A percentile compares a stretch with the other conserved stretches of the same genome.
Evolutionary conservation across 768 basidiomycete species (phyloP).

Genomic region (Cystobasidium ongulense): DNA sequence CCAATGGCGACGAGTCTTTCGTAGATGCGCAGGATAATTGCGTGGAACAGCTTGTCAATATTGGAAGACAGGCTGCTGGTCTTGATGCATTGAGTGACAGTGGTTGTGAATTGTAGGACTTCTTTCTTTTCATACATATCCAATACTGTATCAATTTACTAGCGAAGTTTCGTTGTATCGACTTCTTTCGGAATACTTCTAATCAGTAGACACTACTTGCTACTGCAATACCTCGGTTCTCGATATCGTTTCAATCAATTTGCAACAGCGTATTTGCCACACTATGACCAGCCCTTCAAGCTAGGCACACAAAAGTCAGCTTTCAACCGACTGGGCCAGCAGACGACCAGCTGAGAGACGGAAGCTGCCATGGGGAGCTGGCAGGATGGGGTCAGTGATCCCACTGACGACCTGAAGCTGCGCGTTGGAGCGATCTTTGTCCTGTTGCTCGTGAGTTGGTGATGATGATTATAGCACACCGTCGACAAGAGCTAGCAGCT

Average conservation of each 20-base stretch:
- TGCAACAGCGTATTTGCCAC: no score
- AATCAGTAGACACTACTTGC: no score
- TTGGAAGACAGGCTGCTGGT: conserved; percentile 28
- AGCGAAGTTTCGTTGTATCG: no score
- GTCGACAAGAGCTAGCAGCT: neutral
- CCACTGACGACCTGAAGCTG: neutral
- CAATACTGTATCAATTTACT: neutral
- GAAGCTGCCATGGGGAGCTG: neutral
- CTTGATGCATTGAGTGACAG: conserved; percentile 21
- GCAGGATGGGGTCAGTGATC: conserved; percentile 1
- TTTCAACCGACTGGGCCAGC: neutral
- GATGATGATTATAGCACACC: neutral
- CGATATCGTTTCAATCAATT: no score
- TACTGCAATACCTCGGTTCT: no score
- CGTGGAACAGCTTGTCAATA: conserved; percentile 11
- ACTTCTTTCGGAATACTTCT: no score
- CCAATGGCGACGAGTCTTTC: neutral
- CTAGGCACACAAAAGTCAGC: neutral
- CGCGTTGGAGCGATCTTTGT: conserved; percentile 16
- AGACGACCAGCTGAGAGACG: neutral
- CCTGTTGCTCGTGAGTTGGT: conserved; percentile 10
- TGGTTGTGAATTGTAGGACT: conserved; percentile 13
- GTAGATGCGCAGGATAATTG: conserved; percentile 24
- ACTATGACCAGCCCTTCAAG: neutral
- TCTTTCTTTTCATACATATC: neutral